Evolutionary conservation across 1,139 yeast genomes (phyloP), one percentile per base, ranked within the genome.

Genomic region (Sugiyamaella castrensis): DNA sequence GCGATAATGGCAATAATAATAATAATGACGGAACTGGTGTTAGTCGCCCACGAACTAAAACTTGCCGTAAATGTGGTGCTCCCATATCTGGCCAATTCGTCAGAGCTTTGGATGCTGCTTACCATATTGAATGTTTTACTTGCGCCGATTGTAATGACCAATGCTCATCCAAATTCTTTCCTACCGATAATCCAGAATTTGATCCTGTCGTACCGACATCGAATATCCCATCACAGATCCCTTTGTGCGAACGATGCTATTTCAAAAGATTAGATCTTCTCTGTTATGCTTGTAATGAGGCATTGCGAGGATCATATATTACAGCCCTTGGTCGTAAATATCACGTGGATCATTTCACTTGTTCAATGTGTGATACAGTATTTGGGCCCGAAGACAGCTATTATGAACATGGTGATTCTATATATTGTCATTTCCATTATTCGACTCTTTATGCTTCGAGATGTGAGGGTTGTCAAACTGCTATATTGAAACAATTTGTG

Each of bases 301-400:
- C 96, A 1, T 74, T 94, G 47, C 73, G 97, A 58, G 98, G 98
- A 0, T 87, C 96, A 1, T 92, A 92, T 66, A 89, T 91, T 53
- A 89, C 96, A 1, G 98, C 98, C 0, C 77, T 91, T 60, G 96
- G 95, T 11, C 81, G 84, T 60, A 87, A 92, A 62, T 94, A 89
- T 65, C 98, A 94, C 62, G 82, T 92, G 50, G 97, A 94, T 57
- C 98, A 94, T 68, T 94, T 94, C 68, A 86, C 88, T 50, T 92
- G 98, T 69, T 83, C 87, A 11, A 81, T 88, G 28, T 94, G 98
- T 65, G 81, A 84, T 43, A 82, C 83, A 46, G 89, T 87, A 19
- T 92, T 95, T 67, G 96, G 94, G 43, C 82, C 88, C 1, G 94
- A 91, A 53, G 98, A 92, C 67, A 87, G 92, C 59, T 88, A 87